phyloP scores from a whole-genome alignment of 2,329 filamentous ascomycete species.

The Hypomyces perniciosus region DNA sequence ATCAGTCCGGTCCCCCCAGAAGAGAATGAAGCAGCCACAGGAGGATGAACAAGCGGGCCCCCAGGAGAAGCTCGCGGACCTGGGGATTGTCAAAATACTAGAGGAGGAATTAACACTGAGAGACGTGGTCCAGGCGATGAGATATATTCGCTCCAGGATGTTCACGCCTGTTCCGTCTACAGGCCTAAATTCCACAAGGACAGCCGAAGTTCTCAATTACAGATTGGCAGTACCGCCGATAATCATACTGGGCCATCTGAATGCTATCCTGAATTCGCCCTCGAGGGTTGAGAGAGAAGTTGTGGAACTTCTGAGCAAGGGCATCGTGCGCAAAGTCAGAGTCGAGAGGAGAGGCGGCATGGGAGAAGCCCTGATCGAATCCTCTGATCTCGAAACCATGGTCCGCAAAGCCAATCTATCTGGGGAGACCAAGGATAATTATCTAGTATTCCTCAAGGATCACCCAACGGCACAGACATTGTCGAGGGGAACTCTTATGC shows the following conservation, averaged over 20 bases:
- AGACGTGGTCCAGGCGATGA: constrained; percentile 60
- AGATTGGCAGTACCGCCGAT: constrained; percentile 55
- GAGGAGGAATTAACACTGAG: constrained; percentile 50
- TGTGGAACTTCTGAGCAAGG: constrained; percentile 51
- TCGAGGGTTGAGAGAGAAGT: constrained; percentile 63
- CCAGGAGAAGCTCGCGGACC: constrained; percentile 50
- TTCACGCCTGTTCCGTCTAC: constrained; percentile 58
- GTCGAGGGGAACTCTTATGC: constrained; percentile 29
- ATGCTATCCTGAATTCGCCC: constrained; percentile 55
- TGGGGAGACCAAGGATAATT: constrained; percentile 42
- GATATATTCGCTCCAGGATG: constrained; percentile 55
- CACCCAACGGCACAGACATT: constrained; percentile 40
- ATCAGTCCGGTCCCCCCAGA: constrained; percentile 21
- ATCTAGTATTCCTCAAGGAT: constrained; percentile 44
- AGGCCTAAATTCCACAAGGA: constrained; percentile 59
- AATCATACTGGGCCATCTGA: constrained; percentile 60
- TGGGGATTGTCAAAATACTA: constrained; percentile 50
- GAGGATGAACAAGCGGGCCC: constrained; percentile 26
- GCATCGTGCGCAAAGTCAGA: constrained; percentile 54
- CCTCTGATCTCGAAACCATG: constrained; percentile 48
- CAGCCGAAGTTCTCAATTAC: constrained; percentile 58
- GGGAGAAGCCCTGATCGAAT: constrained; percentile 60
- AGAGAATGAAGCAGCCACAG: constrained; percentile 19
- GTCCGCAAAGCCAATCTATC: constrained; percentile 34
- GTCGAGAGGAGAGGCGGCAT: constrained; percentile 56